Base-by-base conservation (phyloP, 768 basidiomycete genomes). In the Jaapia argillacea region DNA sequence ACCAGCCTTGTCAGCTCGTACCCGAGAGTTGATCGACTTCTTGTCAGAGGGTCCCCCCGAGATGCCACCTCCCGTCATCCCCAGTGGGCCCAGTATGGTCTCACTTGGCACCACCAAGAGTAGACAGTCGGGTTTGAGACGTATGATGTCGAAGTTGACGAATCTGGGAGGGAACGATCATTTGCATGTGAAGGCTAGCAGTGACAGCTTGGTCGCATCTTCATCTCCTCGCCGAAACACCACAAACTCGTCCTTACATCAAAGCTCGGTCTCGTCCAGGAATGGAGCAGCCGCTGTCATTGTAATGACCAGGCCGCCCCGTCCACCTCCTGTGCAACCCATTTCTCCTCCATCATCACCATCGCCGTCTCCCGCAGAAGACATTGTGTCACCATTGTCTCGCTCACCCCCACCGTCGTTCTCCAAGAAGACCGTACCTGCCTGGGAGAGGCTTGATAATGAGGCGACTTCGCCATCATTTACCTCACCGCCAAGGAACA, bases 101-200 rank as follows among this genome's bases (percentile, higher is more conserved):
- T 66, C 69, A 21, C 51, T 65, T 23, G 57, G 59, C 45, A 60
- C 66, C 55, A 47, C 55, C 48, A 45, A 64, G 60, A 53, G 13
- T 22, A 38, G 21, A 22, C 7, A 69, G 43, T 77, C 77, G 39
- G 72, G 85, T 21, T 63, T 91, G 47, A 81, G 83, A 59, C 75
- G 79, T 49, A 88, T 92, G 79, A 84, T 92, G 52, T 88, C 86
- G 16, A 81, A 78, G 52, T 66, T 90, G 22, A 80, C 75, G 27
- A 64, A 21, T 7, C 37, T 21, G 12, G 13, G 37, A 22, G 13
- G 37, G 37, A 38, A 38, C 37, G 20, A 10, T 21, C 22, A 21
- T 10, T 13, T 22, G 21, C 28, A 16, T 33, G 28, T 10, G 10
- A 33, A 33, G n/a, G n/a, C n/a, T n/a, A n/a, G n/a, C n/a, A n/a